phyloP scores from a whole-genome alignment of 1,139 yeast species.

The Meyerozyma guilliermondii region DNA sequence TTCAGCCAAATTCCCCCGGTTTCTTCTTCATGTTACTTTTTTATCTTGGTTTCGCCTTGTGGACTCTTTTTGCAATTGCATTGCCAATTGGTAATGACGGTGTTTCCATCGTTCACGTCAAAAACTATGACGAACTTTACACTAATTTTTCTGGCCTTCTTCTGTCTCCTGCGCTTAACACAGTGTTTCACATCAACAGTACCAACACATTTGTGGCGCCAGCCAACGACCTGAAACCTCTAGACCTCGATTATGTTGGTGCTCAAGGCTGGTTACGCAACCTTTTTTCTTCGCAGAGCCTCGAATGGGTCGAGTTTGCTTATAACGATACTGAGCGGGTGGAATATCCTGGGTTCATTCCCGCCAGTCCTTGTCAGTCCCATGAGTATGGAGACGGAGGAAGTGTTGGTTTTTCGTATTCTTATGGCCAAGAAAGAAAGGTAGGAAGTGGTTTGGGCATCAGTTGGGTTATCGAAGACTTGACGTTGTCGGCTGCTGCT shows the following conservation, averaged over 20 bases:
- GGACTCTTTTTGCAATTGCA: neutral
- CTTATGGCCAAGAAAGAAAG: neutral
- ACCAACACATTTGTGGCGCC: neutral
- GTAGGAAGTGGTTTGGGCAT: constrained; percentile 5
- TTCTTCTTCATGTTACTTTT: neutral
- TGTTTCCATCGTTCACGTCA: neutral
- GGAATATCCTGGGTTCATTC: constrained; percentile 17
- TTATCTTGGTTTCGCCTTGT: neutral
- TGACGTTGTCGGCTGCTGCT: constrained; percentile 7
- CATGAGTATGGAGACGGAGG: constrained; percentile 18
- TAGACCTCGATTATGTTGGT: neutral
- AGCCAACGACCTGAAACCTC: neutral
- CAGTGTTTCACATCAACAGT: neutral
- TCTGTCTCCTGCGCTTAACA: neutral
- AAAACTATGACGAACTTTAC: neutral
- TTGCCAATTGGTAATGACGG: neutral
- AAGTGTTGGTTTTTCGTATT: constrained; percentile 11
- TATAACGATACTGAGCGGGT: constrained; percentile 5
- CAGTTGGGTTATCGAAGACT: neutral
- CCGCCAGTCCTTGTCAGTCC: constrained; percentile 21
- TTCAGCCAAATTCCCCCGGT: neutral
- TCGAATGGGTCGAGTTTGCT: constrained; percentile 15
- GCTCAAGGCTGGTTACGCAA: neutral
- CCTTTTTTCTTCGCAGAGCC: neutral
- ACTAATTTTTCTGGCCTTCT: neutral